Evolutionary conservation across 805 yeast species (phyloP).

Genomic region (Wickerhamomyces ciferrii): DNA sequence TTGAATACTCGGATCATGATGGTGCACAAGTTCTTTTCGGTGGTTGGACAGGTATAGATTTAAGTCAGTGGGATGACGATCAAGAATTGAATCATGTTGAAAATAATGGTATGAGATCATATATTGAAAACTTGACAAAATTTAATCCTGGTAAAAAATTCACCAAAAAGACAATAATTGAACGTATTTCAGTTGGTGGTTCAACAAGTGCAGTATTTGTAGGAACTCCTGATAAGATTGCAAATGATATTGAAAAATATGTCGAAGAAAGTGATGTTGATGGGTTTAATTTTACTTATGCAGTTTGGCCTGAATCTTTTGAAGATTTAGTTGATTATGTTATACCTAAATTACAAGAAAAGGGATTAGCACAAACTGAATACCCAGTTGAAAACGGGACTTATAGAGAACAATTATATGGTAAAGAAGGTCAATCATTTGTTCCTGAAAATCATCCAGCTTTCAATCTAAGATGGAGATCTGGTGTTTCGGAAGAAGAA

Average conservation of each 20-base stretch:
- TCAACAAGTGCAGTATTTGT: conserved; percentile 21
- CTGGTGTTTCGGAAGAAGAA: neutral
- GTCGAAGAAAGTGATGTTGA: conserved; percentile 34
- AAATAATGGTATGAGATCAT: conserved; percentile 5
- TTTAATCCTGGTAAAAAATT: conserved; percentile 16
- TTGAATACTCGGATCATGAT: conserved; percentile 27
- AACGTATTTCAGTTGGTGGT: conserved; percentile 23
- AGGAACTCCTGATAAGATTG: conserved; percentile 34
- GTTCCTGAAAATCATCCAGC: conserved; percentile 5
- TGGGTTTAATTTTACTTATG: conserved; percentile 39
- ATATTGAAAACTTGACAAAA: conserved; percentile 16
- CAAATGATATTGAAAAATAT: conserved; percentile 35
- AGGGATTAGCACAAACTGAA: conserved; percentile 31
- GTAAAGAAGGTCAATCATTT: conserved; percentile 6
- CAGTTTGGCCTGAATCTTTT: conserved; percentile 32
- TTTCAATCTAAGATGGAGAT: conserved; percentile 10
- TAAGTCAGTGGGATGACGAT: conserved; percentile 26
- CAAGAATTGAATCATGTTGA: conserved; percentile 29
- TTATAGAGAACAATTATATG: conserved; percentile 8
- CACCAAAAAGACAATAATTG: conserved; percentile 20
- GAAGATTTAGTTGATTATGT: conserved; percentile 31
- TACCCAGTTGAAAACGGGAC: conserved; percentile 28
- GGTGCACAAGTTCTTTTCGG: conserved; percentile 35
- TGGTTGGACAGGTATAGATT: conserved; percentile 37
- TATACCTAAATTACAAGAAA: conserved; percentile 30